Base-by-base conservation (phyloP, 2,329 filamentous ascomycete genomes). In the Fragosphaeria purpurea region DNA sequence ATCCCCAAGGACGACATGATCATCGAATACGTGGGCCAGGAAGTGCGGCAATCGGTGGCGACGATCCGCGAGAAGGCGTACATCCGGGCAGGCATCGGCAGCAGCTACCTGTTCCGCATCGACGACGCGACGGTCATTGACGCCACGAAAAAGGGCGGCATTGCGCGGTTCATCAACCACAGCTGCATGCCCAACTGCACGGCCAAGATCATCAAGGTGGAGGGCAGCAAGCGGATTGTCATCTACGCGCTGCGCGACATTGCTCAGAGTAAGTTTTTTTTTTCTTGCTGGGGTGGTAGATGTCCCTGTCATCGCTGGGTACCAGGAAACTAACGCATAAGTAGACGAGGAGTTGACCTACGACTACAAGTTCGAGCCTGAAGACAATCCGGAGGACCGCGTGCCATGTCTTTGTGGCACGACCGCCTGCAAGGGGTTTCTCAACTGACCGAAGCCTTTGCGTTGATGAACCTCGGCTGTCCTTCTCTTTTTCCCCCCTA, bases 321-420 rank as follows among this genome's bases (percentile, higher is more conserved):
- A 22, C 22, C 22, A 22, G 22, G 22, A 22, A 22, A 22, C 22
- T 22, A 22, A 22, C 22, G 22, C 22, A 22, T 22, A 22, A 22
- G 22, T 63, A 98, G 93, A 96, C 66, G 93, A 98, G 71, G 93
- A 98, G 74, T 82, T 98, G 66, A 98, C 93, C 2, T 98, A 98
- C 72, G 93, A 98, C 73, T 98, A 98, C 79, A 98, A 98, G 69
- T 98, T 98, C 67, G 93, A 98, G 73, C 86, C 93, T 61, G 93
- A 98, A 70, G 88, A 94, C 62, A 89, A 89, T 62, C 94, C 88
- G 59, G 80, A 89, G 56, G 93, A 98, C 67, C 88, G 93, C 57
- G 96, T 98, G 61, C 93, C 93, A 47, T 98, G 93, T 73, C 82
- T 98, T 47, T 98, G 93, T 68, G 93, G 93, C 53, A 96, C 91